Evolutionary conservation across 208 protist species (phyloP).

Genomic region (Crithidia expoeki): DNA sequence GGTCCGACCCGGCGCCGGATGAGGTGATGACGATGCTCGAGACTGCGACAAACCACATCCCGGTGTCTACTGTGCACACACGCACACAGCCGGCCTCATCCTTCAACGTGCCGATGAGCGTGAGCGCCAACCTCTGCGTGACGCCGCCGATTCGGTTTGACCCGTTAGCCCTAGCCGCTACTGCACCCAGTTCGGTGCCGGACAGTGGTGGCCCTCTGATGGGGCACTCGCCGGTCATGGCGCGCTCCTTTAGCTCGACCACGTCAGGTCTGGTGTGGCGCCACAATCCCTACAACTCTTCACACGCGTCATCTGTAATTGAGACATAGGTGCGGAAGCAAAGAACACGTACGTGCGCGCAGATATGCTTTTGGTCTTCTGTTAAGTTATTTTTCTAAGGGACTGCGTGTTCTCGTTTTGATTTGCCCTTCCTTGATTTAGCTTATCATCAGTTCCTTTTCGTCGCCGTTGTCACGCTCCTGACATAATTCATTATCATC

Average conservation of each 20-base stretch:
- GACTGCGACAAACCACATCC: not conserved
- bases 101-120: conserved; percentile 43
- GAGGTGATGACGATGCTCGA: conserved; percentile 21
- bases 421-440: not conserved
- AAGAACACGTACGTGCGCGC: too few species aligned
- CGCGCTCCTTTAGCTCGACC: conserved; percentile 71
- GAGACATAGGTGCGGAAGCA: conserved; percentile 47
- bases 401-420: not conserved
- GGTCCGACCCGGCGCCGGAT: conserved; percentile 13
- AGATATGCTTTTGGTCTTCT: not conserved
- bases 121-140: conserved; percentile 35
- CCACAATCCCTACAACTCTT: conserved; percentile 80
- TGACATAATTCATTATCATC: not conserved
- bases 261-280: conserved; percentile 71
- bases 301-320: conserved; percentile 62
- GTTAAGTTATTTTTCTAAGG: not conserved
- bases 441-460: not conserved
- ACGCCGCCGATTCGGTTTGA: conserved; percentile 51
- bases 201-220: conserved; percentile 24
- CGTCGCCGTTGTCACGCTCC: not conserved
- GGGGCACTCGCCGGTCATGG: conserved; percentile 51
- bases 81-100: conserved; percentile 26
- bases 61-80: conserved; percentile 10
- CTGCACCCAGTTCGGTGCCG: conserved; percentile 33
- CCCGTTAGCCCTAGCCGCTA: conserved; percentile 40